Evolutionary conservation across 306 rosid genomes (phyloP), one percentile per base, ranked within the genome.

Genomic region (Dalbergia cochinchinensis): DNA sequence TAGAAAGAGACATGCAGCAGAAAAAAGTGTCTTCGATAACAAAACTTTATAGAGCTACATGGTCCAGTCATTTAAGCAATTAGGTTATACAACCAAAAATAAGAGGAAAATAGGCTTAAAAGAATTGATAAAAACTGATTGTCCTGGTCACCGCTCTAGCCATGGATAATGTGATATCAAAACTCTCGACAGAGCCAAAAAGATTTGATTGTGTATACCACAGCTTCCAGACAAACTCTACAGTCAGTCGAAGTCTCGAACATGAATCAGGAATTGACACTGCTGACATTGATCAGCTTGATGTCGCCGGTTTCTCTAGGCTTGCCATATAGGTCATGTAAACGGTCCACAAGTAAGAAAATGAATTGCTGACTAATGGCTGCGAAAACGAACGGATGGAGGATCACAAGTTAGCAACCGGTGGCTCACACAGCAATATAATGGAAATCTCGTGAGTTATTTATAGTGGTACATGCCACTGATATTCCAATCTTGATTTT

Each of bases 241-340:
- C 16, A 53, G 73, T 77, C n/a, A 53, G n/a, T 69, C 69, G 41
- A 45, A 68, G 45, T 63, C 66, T 39, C 51, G 55, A 74, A 67
- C 60, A n/a, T 65, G 76, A 19, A 60, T 60, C 77, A 63, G 33
- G 59, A 78, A 66, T 15, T 15, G 83, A 58, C 70, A 41, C 35
- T 7, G 55, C 68, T 37, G 4, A 69, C 4, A 69, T 68, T 60
- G 73, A 83, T 87, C 87, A 85, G 84, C 71, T 82, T 33, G 70
- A 39, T 8, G 81, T 15, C 35, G 55, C 74, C 35, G 92, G 93
- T 90, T 90, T 92, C 82, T 91, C 91, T 35, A 81, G 86, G 91
- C 92, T 81, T 55, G 98, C 98, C 97, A 91, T 95, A 85, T 95
- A 95, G 18, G 99, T 95, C 78, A 95, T 85, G 54, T 95, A 95